Evolutionary conservation across 1,284 basidiomycete genomes (phyloP), one percentile per base, ranked within the genome.

Genomic region (Phellinidium pouzarii): DNA sequence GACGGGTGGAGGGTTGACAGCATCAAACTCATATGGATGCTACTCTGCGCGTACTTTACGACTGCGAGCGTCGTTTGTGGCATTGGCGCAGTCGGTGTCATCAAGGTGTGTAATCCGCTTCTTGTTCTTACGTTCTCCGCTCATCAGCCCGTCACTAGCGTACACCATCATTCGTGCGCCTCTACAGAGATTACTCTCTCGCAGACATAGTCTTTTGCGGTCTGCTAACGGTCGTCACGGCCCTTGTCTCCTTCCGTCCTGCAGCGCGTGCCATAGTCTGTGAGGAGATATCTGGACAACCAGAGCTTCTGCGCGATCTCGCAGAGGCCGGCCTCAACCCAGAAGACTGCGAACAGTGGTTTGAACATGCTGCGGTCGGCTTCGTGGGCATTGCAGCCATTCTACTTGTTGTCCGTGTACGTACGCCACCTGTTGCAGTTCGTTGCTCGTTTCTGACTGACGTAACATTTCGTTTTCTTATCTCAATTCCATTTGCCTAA

Each of bases 291-390:
- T 82, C 84, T 3, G 74, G 79, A 48, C 83, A 87, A 54, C 80
- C 84, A 17, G 84, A 87, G 61, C 68, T 88, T 43, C 74, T 89
- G 67, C 78, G 80, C n/a, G 79, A 79, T 59, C 66, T 85, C 66
- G 73, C 75, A 37, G 84, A 86, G 60, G 74, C 84, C 61, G 86
- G 85, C 0, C 72, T 88, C 58, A 85, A 74, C 57, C 68, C 84
- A 26, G 86, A 88, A 66, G 87, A 87, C 60, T 89, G 85, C 61
- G 86, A 89, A 62, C 74, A 76, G 53, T 87, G 84, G 84, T 75
- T 87, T 46, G 84, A 84, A 63, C 73, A 79, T 29, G 83, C 77
- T 12, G 74, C 82, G 26, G 65, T 83, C 53, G 79, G 69, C 0
- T 70, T 78, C 34, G 69, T 84, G 43, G 77, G 73, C 0, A 63